Evolutionary conservation across 352 stramenopile genomes (phyloP), one percentile per base, ranked within the genome.

Genomic region (Globisporangium uncinulatum): DNA sequence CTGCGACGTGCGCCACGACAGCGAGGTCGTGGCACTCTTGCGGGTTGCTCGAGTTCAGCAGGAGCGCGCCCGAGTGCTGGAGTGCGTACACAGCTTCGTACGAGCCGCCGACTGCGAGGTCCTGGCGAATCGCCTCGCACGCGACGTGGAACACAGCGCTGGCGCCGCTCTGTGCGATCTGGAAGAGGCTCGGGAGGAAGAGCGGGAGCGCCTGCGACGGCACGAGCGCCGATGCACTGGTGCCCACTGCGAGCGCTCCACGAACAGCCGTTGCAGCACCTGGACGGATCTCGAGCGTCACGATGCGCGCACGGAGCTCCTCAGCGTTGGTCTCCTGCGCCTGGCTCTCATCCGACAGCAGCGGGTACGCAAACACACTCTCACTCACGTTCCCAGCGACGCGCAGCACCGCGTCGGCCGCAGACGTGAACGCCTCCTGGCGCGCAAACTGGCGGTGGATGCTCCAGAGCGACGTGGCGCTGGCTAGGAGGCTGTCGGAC

Each of bases 11-110:
- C 4, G 82, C 80, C 19, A 91, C 76, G 9, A 94, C 70, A 0
- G 82, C 79, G 6, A 94, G 55, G 58, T 94, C 84, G 62, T 94
- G 84, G 53, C 76, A 83, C 58, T 93, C 84, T 59, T 91, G 80
- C 10, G 80, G 65, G 11, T 54, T 86, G 14, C 70, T 67, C 45
- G 82, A 84, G 66, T 87, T 88, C 14, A 93, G 66, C 47, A 94
- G 70, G 46, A 90, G 34, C 29, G 80, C 79, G 13, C 83, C 83
- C 13, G 80, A 77, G 65, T 91, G 78, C 68, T 87, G 76, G 42
- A 89, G 59, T 44, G 76, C 71, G 61, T 87, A 85, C 51, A 88
- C 55, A 4, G 73, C 62, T 52, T 88, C 78, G 62, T 88, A 87
- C 34, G 82, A 86, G 56, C 64, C 71, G 49, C 71, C 67, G 20